A percentile compares a stretch with the other conserved stretches of the same genome.
phyloP scores from a whole-genome alignment of 2,329 filamentous ascomycete genomes.

The Penicillium sp. region DNA sequence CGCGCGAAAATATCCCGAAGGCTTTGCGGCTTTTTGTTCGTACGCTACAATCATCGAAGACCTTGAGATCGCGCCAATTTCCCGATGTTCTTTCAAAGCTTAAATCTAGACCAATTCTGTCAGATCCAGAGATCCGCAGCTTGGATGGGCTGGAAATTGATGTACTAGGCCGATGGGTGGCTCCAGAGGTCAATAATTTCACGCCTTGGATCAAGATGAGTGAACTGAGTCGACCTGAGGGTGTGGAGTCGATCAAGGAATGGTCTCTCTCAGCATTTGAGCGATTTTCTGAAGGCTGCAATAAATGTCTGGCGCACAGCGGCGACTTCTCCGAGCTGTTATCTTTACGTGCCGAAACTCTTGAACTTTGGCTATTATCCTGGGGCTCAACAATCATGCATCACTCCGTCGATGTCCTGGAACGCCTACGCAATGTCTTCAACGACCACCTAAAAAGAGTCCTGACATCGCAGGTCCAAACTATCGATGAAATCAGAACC shows the following conservation, averaged over 20 bases:
- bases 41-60: conserved; percentile 76
- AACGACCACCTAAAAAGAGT: conserved; percentile 67
- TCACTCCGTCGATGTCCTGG: conserved; percentile 63
- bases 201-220: conserved; percentile 85
- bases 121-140: conserved; percentile 65
- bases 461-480: conserved; percentile 63
- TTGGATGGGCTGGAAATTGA: conserved; percentile 75
- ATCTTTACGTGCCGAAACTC: conserved; percentile 66
- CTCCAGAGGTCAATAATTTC: conserved; percentile 79
- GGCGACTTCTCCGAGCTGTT: conserved; percentile 69
- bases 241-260: conserved; percentile 59
- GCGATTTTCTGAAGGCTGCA: conserved; percentile 63
- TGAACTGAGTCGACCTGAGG: conserved; percentile 64
- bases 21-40: conserved; percentile 72
- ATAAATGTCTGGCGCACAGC: conserved; percentile 60
- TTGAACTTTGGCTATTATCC: conserved; percentile 73
- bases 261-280: conserved; percentile 66
- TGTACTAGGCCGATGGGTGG: conserved; percentile 75
- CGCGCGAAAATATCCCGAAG: conserved; percentile 58
- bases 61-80: conserved; percentile 71
- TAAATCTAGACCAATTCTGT: conserved; percentile 70
- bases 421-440: conserved; percentile 67
- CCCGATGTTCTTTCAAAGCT: conserved; percentile 68
- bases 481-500: conserved; percentile 65
- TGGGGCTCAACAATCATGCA: conserved; percentile 60